Conservation (phyloP, 2,329 filamentous ascomycete species). For the Thermothelomyces thermophilus region DNA sequence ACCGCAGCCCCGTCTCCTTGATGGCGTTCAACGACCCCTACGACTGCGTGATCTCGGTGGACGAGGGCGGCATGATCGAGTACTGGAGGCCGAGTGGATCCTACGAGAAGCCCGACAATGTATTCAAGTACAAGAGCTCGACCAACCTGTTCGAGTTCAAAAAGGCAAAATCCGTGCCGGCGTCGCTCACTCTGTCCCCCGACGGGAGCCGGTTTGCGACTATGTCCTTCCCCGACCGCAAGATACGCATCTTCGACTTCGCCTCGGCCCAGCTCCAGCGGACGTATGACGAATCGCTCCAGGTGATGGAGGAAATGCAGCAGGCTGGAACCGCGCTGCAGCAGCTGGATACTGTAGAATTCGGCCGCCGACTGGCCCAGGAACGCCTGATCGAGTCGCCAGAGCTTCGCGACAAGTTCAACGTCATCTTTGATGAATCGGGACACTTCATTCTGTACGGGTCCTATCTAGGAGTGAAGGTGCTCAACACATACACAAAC, state of each 20-base stretch:
- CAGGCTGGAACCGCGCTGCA: conserved; percentile 79
- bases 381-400: conserved; percentile 79
- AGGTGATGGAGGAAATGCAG: conserved; percentile 88
- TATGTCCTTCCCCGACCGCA: conserved; percentile 87
- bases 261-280: conserved; percentile 78
- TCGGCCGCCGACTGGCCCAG: conserved; percentile 77
- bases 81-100: conserved; percentile 81
- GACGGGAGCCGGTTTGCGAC: conserved; percentile 80
- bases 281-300: conserved; percentile 90
- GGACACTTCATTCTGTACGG: conserved; percentile 93
- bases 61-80: conserved; percentile 89
- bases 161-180: conserved; percentile 80
- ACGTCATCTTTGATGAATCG: conserved; percentile 92
- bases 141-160: conserved; percentile 97
- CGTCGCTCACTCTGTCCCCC: conserved; percentile 77
- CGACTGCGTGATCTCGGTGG: conserved; percentile 85
- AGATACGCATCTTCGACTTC: conserved; percentile 91
- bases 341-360: conserved; percentile 84
- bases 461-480: conserved; percentile 85
- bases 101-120: conserved; percentile 85
- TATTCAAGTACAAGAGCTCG: conserved; percentile 88
- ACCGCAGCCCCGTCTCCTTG: conserved; percentile 71
- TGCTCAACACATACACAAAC: conserved; percentile 93
- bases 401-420: conserved; percentile 61
- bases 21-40: conserved; percentile 86